A percentile compares a stretch with the other conserved stretches of the same genome.
These are phyloP conservation scores for Straminergon stramineum DNA, from an alignment of 225 moss, liverwort and hornwort species.

Conservation along the genomic window DNA sequence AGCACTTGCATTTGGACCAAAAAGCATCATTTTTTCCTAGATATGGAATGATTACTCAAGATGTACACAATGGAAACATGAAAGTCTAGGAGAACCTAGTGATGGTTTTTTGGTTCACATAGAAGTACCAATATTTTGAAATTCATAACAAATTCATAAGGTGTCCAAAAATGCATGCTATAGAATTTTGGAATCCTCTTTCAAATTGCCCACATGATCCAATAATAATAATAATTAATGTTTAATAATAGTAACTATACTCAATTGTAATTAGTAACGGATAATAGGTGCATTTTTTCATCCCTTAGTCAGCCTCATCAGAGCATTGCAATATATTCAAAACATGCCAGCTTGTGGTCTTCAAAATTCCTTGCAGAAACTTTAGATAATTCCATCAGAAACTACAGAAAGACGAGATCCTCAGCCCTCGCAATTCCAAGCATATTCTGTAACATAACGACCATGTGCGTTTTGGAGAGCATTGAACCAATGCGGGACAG, in stretches of 20 bases:
- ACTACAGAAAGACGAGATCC: not conserved
- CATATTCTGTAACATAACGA: not conserved
- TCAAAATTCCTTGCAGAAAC: not conserved
- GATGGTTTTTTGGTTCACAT: too few species aligned
- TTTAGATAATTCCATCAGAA: not conserved
- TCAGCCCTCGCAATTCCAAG: not conserved
- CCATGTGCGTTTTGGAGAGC: not conserved
- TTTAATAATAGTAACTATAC: too few species aligned
- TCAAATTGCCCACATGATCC: not conserved
- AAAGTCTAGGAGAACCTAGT: too few species aligned
- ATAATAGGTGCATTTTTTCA: not conserved
- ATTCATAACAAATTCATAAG: not conserved
- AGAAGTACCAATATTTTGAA: too few species aligned
- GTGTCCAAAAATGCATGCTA: not conserved
- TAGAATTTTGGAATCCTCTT: not conserved
- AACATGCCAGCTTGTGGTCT: not conserved
- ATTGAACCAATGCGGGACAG: not conserved
- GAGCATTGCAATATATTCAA: not conserved
- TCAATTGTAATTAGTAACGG: not conserved
- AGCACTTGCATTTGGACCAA: too few species aligned
- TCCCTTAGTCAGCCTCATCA: not conserved
- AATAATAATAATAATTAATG: too few species aligned
- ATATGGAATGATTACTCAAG: too few species aligned
- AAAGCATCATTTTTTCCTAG: too few species aligned
- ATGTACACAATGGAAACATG: too few species aligned